These are phyloP conservation scores for Lojkania enalia DNA, from an alignment of 2,329 filamentous ascomycete genomes.

Conservation along the genomic window DNA sequence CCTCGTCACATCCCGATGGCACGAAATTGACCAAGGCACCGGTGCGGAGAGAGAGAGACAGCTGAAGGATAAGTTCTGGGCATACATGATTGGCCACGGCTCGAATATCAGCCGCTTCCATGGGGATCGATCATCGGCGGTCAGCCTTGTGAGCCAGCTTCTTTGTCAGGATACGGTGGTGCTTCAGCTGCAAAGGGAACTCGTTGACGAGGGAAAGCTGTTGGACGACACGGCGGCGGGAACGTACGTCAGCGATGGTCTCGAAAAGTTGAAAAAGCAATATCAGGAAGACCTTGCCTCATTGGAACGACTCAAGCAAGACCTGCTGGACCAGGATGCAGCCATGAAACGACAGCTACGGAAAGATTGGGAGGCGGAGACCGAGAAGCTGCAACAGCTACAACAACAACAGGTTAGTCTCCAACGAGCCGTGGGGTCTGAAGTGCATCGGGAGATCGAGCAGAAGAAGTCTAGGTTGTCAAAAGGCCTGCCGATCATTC, in stretches of 20 bases:
- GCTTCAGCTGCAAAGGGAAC: constrained; percentile 23
- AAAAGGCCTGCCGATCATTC: constrained; percentile 8
- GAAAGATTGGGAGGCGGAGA: constrained; percentile 11
- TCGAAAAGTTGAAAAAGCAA: constrained; percentile 2
- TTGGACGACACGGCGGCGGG: constrained; percentile 18
- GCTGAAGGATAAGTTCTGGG: constrained; percentile 26
- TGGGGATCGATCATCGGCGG: constrained; percentile 6
- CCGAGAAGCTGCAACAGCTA: constrained; percentile 1
- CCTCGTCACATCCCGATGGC: constrained; percentile 25
- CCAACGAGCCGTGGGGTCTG: constrained; percentile 9
- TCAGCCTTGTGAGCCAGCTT: constrained; percentile 6
- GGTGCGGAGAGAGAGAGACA: constrained; percentile 15
- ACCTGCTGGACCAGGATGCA: constrained; percentile 6
- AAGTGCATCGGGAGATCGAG: constrained; percentile 11
- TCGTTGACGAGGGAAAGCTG: constrained; percentile 19
- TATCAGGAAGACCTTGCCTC: constrained; percentile 5
- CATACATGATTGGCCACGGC: constrained; percentile 7
- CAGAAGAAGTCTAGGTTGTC: constrained; percentile 7
- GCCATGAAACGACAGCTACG: constrained; percentile 12
- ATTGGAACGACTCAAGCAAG: constrained; percentile 9
- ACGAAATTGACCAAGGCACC: constrained; percentile 13
- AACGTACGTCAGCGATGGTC: constrained; percentile 4
- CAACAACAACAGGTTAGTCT: constrained; percentile 11
- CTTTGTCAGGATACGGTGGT: constrained; percentile 7
- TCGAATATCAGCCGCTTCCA: constrained; percentile 12